Base-by-base conservation (phyloP, 2,329 filamentous ascomycete species). In the Colletotrichum sp. region DNA sequence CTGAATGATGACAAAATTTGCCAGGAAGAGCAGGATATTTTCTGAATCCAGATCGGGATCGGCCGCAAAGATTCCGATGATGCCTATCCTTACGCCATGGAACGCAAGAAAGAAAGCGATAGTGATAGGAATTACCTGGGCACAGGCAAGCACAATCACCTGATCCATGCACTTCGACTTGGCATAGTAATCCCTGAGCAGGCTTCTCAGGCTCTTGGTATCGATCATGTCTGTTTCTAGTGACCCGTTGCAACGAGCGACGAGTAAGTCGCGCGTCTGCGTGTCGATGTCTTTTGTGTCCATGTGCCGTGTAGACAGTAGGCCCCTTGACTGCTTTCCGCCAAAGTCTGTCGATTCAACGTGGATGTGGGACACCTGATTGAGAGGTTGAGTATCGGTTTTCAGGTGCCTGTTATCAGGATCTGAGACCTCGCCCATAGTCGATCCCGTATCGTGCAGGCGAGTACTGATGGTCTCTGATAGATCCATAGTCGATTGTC, bases 241-340 rank as follows among this genome's bases (percentile, higher is more conserved):
- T 0, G 18, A 21, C 2, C 18, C 18, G 43, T 0, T 21, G 18
- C 43, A 21, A 10, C 21, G 43, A 48, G 43, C 18, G 43, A 21
- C 43, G 4, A 48, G 43, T n/a, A 48, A n/a, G 1, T 12, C n/a
- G 2, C 18, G 18, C 43, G 2, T 48, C 18, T 48, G 43, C 1
- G 5, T 48, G n/a, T 48, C 1, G 43, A 48, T 21, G 10, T n/a
- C 43, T 21, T 1, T 5, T 0, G 43, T 48, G 1, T 12, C 10
- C 43, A 48, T 21, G 18, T n/a, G 18, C 43, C 10, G 43, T 13
- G 43, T 1, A 0, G n/a, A 21, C 0, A 48, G 1, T 0, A 48
- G 9, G 2, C 18, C 43, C 1, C 0, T 48, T 48, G 18, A 12
- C 0, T 21, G 43, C 9, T 1, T 21, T 48, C 0, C 18, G 43